Base-by-base conservation (phyloP, 2,329 filamentous ascomycete species). In the Cladosporium cucumerinum region DNA sequence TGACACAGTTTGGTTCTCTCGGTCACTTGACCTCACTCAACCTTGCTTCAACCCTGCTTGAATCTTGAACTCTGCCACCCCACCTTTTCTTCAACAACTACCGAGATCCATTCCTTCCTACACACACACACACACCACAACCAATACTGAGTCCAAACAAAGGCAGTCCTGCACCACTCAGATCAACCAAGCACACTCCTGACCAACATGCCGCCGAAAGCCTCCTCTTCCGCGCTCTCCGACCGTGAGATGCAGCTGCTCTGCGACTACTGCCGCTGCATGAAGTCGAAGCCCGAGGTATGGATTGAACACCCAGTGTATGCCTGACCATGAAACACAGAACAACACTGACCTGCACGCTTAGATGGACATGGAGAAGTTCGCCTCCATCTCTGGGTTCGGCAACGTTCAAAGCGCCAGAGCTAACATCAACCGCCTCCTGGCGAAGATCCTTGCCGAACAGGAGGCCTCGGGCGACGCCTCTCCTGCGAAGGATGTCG, bases 281-380 rank as follows among this genome's bases (percentile, higher is more conserved):
- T 59, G 28, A 64, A 64, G 11, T 18, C 62, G 14, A 64, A 59
- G 62, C 62, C 62, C 10, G 62, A 64, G 18, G 62, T 64, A 59
- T 6, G 48, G 18, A 36, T 12, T 14, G 21, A 36, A 3, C 30
- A 32, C 18, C 1, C 5, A 5, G 5, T 11, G 28, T 30, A 18
- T 3, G 25, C 14, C 18, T 36, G 1, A 3, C 10, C 39, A 16
- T 10, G 23, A 1, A n/a, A 21, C 5, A 18, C 3, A 23, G 14
- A 34, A 30, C 23, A 32, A 21, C 30, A 25, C 59, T 54, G 23
- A 62, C 28, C 1, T 11, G 1, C n/a, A 16, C 11, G n/a, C 36
- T 39, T 14, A 62, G 60, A 30, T 62, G 34, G 60, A 62, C 48
- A 62, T 55, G 18, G 60, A 62, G 11, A 62, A 55, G 34, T 62